Evolutionary conservation across 2,329 filamentous ascomycete genomes (phyloP).

Genomic region (Chaetomiaceae sp.): DNA sequence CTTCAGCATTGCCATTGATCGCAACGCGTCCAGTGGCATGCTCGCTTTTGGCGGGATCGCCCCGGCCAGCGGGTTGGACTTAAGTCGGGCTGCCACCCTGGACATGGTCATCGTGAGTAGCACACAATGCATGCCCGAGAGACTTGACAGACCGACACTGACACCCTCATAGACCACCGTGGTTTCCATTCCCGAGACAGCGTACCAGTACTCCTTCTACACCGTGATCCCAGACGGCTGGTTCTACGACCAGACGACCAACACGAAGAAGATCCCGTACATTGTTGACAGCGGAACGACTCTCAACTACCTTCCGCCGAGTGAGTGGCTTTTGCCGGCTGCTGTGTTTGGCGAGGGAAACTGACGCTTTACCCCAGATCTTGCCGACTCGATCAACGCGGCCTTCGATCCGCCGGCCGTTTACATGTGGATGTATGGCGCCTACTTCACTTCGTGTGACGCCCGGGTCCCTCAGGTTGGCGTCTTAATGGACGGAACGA

Average conservation of each 20-base stretch:
- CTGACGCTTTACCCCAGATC: slow-evolving; percentile 10
- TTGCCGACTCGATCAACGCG: slow-evolving; percentile 42
- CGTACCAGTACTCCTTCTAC: slow-evolving; percentile 48
- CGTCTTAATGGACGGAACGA: slow-evolving; percentile 39
- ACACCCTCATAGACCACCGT: slow-evolving; percentile 39
- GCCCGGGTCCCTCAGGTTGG: slow-evolving; percentile 43
- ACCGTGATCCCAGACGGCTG: slow-evolving; percentile 48
- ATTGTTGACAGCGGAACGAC: slow-evolving; percentile 51
- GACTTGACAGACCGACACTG: too few relatives aligned
- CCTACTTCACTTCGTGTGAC: slow-evolving; percentile 47
- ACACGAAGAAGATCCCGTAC: slow-evolving; percentile 42
- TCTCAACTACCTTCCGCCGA: slow-evolving; percentile 45
- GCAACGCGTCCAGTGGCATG: slow-evolving; percentile 42
- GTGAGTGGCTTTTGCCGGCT: slow-evolving; percentile 32
- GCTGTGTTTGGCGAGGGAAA: background rate
- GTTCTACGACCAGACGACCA: slow-evolving; percentile 38
- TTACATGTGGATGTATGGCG: slow-evolving; percentile 43
- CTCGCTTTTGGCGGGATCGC: slow-evolving; percentile 46
- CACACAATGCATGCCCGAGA: too few relatives aligned
- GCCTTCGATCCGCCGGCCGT: slow-evolving; percentile 43
- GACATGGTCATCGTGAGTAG: slow-evolving; percentile 28
- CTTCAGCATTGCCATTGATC: slow-evolving; percentile 45
- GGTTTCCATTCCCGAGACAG: slow-evolving; percentile 31
- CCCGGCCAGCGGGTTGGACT: slow-evolving; percentile 30
- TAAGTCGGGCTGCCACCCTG: slow-evolving; percentile 31